Percentiles rank a stretch among this genome's conserved stretches.
Conservation (phyloP, 1,284 basidiomycete species). For the Apiotrichum mycotoxinovorans region DNA sequence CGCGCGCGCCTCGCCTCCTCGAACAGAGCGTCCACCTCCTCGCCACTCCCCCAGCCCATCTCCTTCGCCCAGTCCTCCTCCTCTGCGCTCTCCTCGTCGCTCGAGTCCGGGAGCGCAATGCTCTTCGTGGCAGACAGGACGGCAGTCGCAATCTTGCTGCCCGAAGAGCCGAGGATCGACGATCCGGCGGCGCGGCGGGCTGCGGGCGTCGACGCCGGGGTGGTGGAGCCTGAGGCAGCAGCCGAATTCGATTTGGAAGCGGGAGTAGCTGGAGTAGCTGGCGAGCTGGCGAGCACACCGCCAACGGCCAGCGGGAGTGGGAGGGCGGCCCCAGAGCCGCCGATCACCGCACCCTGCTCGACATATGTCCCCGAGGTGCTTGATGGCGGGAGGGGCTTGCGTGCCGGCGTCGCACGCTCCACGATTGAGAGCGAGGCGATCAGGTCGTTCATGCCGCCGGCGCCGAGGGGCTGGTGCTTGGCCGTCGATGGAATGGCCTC, state of each 20-base stretch:
- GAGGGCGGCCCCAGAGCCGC: background rate
- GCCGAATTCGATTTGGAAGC: too few relatives aligned
- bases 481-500: background rate
- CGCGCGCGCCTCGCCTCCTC: conserved; percentile 20
- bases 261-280: background rate
- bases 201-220: background rate
- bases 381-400: background rate
- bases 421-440: conserved; percentile 8
- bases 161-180: background rate
- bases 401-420: conserved; percentile 14
- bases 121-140: conserved; percentile 19
- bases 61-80: conserved; percentile 31
- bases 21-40: conserved; percentile 26
- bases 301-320: background rate
- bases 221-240: too few relatives aligned
- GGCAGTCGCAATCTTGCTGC: conserved; percentile 13
- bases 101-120: conserved; percentile 11
- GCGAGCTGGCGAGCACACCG: background rate
- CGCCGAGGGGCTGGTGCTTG: background rate
- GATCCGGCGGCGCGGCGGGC: background rate
- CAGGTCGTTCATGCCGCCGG: background rate
- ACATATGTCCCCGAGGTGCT: background rate
- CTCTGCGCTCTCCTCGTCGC: conserved; percentile 16
- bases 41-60: conserved; percentile 27
- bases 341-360: conserved; percentile 1